phyloP scores from a whole-genome alignment of 352 stramenopile species.

The Globisporangium uncinulatum region DNA sequence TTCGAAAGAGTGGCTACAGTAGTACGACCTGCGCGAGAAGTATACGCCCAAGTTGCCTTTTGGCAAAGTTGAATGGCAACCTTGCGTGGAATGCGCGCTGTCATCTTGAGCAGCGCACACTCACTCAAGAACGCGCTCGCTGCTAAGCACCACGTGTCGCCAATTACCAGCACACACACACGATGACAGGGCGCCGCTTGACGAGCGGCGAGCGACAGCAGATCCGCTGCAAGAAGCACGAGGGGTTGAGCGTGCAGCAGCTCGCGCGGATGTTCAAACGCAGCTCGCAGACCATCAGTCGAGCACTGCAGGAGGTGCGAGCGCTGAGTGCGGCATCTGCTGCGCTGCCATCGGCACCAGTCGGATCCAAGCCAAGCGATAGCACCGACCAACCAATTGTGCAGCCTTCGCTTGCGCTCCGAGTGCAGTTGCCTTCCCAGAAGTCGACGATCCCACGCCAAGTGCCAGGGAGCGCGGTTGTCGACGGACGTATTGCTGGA shows the following conservation, averaged over 20 bases:
- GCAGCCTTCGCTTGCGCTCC: background rate
- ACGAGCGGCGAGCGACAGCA: slow-evolving; percentile 29
- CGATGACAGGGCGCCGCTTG: slow-evolving; percentile 19
- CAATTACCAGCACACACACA: too few species aligned
- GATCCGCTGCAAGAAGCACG: slow-evolving; percentile 34
- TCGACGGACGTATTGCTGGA: background rate
- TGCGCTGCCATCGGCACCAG: background rate
- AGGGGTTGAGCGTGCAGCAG: slow-evolving; percentile 26
- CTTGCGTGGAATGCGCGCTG: too few species aligned
- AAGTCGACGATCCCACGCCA: background rate
- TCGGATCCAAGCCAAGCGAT: background rate
- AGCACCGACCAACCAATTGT: background rate
- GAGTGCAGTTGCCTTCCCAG: background rate
- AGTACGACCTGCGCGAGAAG: too few species aligned
- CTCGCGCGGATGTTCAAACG: slow-evolving; percentile 30
- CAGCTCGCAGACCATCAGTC: slow-evolving; percentile 37
- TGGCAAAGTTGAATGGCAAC: background rate
- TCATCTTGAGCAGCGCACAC: background rate
- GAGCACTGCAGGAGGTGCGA: slow-evolving; percentile 19
- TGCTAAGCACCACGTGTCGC: background rate
- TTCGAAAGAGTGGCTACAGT: background rate
- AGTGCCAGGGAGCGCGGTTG: background rate
- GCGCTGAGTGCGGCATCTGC: background rate
- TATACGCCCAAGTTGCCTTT: slow-evolving; percentile 10
- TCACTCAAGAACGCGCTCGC: background rate